Base-by-base conservation (phyloP, 2,329 filamentous ascomycete genomes). In the Stylonectria norvegica region DNA sequence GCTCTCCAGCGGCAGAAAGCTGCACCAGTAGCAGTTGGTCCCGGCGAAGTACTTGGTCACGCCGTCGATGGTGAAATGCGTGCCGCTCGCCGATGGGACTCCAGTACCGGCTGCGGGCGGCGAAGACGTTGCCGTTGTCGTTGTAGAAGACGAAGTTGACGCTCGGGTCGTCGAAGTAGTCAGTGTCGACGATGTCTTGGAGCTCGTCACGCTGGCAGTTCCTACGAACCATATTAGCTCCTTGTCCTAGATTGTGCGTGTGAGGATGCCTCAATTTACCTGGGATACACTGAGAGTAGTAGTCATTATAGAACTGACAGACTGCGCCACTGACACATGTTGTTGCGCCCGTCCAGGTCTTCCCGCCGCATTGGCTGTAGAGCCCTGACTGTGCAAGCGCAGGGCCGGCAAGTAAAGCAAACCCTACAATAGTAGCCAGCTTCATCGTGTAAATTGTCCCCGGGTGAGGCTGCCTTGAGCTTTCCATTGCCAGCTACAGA, bases 1-100 rank as follows among this genome's bases (percentile, higher is more conserved):
- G 11, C 63, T 66, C 43, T 78, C 66, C 46, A 74, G 72, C 47
- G 67, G 72, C 33, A 78, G 58, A 57, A 78, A 76, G 10, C 66
- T 65, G 40, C 77, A 69, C 75, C 75, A 79, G 64, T 78, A 79
- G 36, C 70, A 66, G 61, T 80, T 79, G 39, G 70, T 76, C 17
- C 75, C 75, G 6, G 72, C 71, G 45, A 71, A 74, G 58, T 78
- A 75, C 30, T 63, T 57, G 8, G 67, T 65, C 36, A 65, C 56
- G 19, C 71, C 70, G 48, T 74, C 67, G 41, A 75, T 68, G 15
- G 55, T 58, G 50, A 72, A 71, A 3, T 57, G 38, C 15, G 55
- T 54, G n/a, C 64, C 64, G 22, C 42, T 55, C 23, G 50, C 38
- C 5, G 49, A 42, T 10, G 52, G 42, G 29, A 55, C 53, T 4